These are phyloP conservation scores for Scopulariopsis brevicaulis DNA, from an alignment of 2,329 filamentous ascomycete genomes.

Conservation along the genomic window DNA sequence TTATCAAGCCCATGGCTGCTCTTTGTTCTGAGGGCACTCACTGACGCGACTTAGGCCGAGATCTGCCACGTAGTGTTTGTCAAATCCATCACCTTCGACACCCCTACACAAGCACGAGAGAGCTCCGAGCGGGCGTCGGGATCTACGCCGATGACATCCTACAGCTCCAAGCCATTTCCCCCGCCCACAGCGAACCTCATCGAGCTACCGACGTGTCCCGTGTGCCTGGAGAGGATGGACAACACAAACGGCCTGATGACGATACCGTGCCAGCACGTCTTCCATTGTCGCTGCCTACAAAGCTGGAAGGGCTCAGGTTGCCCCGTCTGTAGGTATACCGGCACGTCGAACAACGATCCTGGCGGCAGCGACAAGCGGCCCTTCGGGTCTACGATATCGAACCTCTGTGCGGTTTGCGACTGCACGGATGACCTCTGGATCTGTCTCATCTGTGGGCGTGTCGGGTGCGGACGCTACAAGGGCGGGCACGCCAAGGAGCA, in stretches of 20 bases:
- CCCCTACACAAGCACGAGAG: constrained; percentile 32
- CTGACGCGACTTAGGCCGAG: constrained; percentile 50
- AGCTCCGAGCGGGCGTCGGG: constrained; percentile 30
- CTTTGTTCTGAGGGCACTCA: neutral
- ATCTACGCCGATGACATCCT: constrained; percentile 41
- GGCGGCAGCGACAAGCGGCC: constrained; percentile 22
- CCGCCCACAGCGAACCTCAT: constrained; percentile 70
- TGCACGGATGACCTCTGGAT: constrained; percentile 82
- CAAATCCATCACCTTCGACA: constrained; percentile 79
- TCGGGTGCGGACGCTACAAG: constrained; percentile 92
- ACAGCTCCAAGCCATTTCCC: constrained; percentile 45
- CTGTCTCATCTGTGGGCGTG: constrained; percentile 83
- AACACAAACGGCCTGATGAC: constrained; percentile 92
- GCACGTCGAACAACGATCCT: constrained; percentile 35
- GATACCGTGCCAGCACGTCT: constrained; percentile 94
- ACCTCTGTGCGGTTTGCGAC: constrained; percentile 73
- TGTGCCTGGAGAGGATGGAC: constrained; percentile 96
- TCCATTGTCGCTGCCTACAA: constrained; percentile 90
- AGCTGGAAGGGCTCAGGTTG: constrained; percentile 94
- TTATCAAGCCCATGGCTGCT: neutral
- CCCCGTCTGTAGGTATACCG: constrained; percentile 85
- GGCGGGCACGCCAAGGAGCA: constrained; percentile 87
- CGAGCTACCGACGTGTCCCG: constrained; percentile 89
- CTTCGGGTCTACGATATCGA: constrained; percentile 48
- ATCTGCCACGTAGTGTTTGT: constrained; percentile 93